phyloP scores from a whole-genome alignment of 495 filamentous ascomycete species.

The Trichodelitschia bisporula region DNA sequence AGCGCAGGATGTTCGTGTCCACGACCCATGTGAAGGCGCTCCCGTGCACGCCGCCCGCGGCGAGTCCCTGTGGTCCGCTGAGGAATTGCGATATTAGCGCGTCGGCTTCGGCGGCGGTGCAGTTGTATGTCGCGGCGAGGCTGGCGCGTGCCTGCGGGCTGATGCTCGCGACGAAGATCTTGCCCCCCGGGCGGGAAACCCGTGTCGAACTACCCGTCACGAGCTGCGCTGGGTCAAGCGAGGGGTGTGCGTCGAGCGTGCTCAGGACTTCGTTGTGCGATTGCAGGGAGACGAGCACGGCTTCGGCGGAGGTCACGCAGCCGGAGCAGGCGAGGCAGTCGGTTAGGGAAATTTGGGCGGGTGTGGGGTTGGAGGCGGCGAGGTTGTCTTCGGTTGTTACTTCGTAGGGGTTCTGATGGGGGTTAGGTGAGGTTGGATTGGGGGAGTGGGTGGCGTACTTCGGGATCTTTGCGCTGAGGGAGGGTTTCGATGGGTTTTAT shows the following conservation, averaged over 20 bases:
- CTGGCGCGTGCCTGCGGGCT: conserved; percentile 76
- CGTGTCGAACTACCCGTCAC: background rate
- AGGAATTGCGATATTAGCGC: conserved; percentile 67
- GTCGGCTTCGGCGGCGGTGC: conserved; percentile 47
- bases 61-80: conserved; percentile 39
- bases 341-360: conserved; percentile 82
- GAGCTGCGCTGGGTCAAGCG: conserved; percentile 9
- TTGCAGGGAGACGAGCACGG: conserved; percentile 77
- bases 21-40: conserved; percentile 70
- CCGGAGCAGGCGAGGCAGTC: conserved; percentile 96
- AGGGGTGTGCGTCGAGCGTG: conserved; percentile 44
- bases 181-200: conserved; percentile 10
- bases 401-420: conserved; percentile 44
- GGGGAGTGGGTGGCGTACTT: conserved; percentile 6
- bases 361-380: conserved; percentile 26
- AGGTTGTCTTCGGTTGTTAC: conserved; percentile 77
- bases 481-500: conserved; percentile 93
- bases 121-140: conserved; percentile 54
- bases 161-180: conserved; percentile 71
- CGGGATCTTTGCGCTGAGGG: conserved; percentile 23
- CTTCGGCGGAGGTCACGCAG: conserved; percentile 92
- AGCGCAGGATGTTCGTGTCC: conserved; percentile 60
- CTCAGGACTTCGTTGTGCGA: conserved; percentile 75
- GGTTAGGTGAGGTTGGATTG: conserved; percentile 4
- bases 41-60: conserved; percentile 37